Percentiles rank a stretch among this genome's conserved stretches.
Evolutionary conservation across 768 basidiomycete genomes (phyloP).

Genomic region (Holtermanniella nyarrowii): DNA sequence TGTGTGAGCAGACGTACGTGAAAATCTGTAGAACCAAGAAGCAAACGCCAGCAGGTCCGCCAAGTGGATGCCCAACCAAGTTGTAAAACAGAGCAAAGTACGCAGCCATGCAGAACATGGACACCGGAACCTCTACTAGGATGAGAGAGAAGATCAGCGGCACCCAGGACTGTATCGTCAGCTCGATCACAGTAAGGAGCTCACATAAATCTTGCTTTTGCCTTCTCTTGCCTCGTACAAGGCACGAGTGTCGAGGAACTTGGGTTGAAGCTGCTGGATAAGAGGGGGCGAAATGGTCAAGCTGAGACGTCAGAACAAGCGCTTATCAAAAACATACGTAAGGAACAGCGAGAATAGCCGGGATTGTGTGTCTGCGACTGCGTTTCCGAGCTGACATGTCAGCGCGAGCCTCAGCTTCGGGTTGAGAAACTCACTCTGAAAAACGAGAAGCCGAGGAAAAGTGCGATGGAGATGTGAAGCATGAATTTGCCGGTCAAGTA

Average conservation of each 20-base stretch:
- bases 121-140: conserved; percentile 3
- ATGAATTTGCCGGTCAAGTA: conserved; percentile 42
- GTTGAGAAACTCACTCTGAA: conserved; percentile 11
- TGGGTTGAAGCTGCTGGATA: conserved; percentile 10
- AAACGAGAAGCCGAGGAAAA: conserved; percentile 7
- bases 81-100: conserved; percentile 4
- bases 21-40: conserved; percentile 1
- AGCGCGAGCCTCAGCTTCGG: not conserved
- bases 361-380: not conserved
- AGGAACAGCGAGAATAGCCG: not conserved
- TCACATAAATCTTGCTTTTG: conserved; percentile 17
- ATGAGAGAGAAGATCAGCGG: conserved; percentile 4
- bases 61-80: conserved; percentile 21
- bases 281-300: not conserved
- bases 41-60: not conserved
- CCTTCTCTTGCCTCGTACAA: conserved; percentile 24
- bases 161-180: not conserved
- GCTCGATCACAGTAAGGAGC: not conserved
- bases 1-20: not conserved
- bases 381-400: conserved; percentile 10
- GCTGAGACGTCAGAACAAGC: too few species aligned
- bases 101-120: not conserved
- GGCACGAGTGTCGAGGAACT: conserved; percentile 15
- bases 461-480: conserved; percentile 23
- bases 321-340: too few species aligned